These are phyloP conservation scores for Lasiosphaeria miniovina DNA, from an alignment of 495 filamentous ascomycete species.

Conservation along the genomic window DNA sequence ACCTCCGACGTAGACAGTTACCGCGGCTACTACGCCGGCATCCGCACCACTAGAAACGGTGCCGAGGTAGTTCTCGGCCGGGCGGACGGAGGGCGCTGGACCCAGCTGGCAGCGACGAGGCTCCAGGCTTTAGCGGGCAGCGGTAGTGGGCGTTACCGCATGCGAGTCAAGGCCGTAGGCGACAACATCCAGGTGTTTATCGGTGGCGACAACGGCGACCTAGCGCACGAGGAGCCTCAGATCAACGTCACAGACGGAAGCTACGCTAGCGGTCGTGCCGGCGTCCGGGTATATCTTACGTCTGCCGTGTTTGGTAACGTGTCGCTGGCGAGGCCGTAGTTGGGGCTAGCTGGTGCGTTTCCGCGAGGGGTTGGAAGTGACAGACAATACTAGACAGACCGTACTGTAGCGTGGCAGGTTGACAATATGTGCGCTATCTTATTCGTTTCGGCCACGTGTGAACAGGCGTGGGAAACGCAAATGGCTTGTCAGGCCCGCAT, in stretches of 20 bases:
- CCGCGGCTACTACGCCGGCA: slow-evolving; percentile 19
- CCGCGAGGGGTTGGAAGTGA: too few relatives aligned
- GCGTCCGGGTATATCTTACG: slow-evolving; percentile 19
- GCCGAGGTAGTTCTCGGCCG: slow-evolving; percentile 13
- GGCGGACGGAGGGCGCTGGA: slow-evolving; percentile 16
- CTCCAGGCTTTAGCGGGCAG: slow-evolving; percentile 2
- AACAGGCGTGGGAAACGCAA: too few relatives aligned
- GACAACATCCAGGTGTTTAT: slow-evolving; percentile 26
- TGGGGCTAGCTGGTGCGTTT: too few relatives aligned
- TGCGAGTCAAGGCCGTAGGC: slow-evolving; percentile 23
- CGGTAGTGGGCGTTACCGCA: slow-evolving; percentile 11
- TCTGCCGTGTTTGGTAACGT: slow-evolving; percentile 20
- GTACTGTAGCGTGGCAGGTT: too few relatives aligned
- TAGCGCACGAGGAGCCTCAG: neutral
- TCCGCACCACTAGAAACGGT: slow-evolving; percentile 13
- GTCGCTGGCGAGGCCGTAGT: slow-evolving; percentile 22
- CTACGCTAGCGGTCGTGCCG: slow-evolving; percentile 21
- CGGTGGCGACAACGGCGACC: slow-evolving; percentile 9
- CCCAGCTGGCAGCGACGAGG: neutral
- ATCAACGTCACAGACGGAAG: slow-evolving; percentile 1
- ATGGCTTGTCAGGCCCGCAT: too few relatives aligned
- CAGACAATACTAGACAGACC: too few relatives aligned
- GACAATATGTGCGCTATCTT: too few relatives aligned
- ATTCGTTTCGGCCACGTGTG: too few relatives aligned
- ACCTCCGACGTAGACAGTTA: slow-evolving; percentile 8